Evolutionary conservation across 2,329 filamentous ascomycete genomes (phyloP).

Genomic region (Calonectria multiphialidica): DNA sequence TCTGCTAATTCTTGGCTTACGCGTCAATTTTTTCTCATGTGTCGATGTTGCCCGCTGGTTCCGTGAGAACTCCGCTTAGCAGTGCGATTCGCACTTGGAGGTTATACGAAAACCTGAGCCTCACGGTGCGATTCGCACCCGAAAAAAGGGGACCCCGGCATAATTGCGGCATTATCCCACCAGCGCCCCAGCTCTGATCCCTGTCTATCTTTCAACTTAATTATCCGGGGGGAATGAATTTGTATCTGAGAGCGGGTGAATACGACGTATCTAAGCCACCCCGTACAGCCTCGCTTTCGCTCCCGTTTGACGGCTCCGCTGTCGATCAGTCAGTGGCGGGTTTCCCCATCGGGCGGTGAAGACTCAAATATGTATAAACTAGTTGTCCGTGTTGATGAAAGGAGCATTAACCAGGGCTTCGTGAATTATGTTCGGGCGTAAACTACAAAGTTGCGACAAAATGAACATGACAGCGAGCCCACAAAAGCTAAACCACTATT

Average conservation of each 20-base stretch:
- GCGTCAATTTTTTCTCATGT: not conserved
- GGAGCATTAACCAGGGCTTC: too few relatives aligned
- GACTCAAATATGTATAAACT: too few relatives aligned
- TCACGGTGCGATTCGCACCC: slow-evolving; percentile 14
- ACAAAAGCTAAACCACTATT: too few relatives aligned
- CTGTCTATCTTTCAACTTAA: not conserved
- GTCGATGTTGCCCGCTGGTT: not conserved
- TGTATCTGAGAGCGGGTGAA: not conserved
- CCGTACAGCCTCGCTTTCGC: not conserved
- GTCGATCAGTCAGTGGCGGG: not conserved
- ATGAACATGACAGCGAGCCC: too few relatives aligned
- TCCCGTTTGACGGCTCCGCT: not conserved
- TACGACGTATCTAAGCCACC: not conserved
- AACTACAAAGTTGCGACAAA: too few relatives aligned
- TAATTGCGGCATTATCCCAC: not conserved
- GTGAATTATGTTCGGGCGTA: too few relatives aligned
- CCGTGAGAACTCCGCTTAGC: not conserved
- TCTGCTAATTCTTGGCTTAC: not conserved
- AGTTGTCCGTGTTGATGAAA: too few relatives aligned
- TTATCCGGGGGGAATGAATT: not conserved
- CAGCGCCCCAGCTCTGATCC: not conserved
- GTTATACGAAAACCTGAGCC: not conserved
- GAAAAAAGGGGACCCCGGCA: not conserved
- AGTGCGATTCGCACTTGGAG: slow-evolving; percentile 13
- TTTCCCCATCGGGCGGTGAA: too few relatives aligned